Evolutionary conservation across 345 rosid species (phyloP).

Genomic region (Euphorbia pulcherrima): DNA sequence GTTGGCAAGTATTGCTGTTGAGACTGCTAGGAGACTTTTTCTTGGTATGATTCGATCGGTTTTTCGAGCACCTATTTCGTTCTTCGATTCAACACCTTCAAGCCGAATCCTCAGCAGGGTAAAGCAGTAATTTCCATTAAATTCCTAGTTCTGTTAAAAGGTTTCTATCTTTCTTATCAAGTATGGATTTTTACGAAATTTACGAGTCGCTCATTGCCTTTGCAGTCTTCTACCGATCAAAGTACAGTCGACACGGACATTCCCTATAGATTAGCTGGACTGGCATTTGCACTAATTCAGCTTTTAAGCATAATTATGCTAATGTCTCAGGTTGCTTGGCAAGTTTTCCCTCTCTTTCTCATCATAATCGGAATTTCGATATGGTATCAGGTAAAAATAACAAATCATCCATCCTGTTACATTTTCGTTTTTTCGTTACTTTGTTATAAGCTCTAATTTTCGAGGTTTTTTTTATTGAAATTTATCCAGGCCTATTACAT

Average conservation of each 20-base stretch:
- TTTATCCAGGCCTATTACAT: conserved; percentile 69
- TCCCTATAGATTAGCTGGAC: conserved; percentile 69
- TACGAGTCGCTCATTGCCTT: background rate
- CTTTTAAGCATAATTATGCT: conserved; percentile 56
- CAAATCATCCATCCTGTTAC: background rate
- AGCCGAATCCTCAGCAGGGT: conserved; percentile 65
- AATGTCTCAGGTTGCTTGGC: conserved; percentile 68
- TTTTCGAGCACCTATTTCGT: conserved; percentile 60
- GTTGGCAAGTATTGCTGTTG: conserved; percentile 51
- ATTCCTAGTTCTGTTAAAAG: background rate
- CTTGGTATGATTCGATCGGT: conserved; percentile 51
- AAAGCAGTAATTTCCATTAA: conserved; percentile 16
- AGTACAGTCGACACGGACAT: conserved; percentile 69
- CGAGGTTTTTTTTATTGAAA: background rate
- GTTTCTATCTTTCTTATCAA: background rate
- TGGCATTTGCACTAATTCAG: conserved; percentile 74
- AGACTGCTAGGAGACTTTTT: conserved; percentile 59
- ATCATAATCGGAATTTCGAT: conserved; percentile 46
- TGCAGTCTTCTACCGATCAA: conserved; percentile 72
- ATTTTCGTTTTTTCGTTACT: background rate
- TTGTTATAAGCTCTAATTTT: background rate
- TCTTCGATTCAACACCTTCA: conserved; percentile 68
- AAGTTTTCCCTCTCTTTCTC: conserved; percentile 52
- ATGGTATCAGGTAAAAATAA: conserved; percentile 59
- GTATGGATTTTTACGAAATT: no score